phyloP scores from a whole-genome alignment of 352 stramenopile genomes.

The Peronospora tabacina region DNA sequence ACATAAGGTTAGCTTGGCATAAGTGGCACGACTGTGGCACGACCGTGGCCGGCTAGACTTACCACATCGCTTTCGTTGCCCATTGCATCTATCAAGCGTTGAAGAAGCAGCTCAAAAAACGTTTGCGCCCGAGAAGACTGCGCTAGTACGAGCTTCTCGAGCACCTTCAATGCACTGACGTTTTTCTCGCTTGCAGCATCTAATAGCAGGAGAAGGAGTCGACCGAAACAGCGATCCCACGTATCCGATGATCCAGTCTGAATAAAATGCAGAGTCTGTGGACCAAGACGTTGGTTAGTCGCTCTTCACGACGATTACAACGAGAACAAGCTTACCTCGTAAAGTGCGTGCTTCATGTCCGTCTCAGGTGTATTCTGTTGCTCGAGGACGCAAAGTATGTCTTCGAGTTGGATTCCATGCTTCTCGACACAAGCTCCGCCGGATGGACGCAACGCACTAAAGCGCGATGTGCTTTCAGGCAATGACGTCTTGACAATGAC shows the following conservation, averaged over 20 bases:
- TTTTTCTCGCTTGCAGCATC: conserved; percentile 43
- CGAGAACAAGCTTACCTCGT: conserved; percentile 30
- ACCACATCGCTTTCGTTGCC: conserved; percentile 37
- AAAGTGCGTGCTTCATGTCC: conserved; percentile 34
- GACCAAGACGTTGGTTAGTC: conserved; percentile 3
- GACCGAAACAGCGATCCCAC: conserved; percentile 39
- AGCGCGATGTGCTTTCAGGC: conserved; percentile 3
- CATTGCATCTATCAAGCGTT: conserved; percentile 45
- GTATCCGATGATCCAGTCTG: conserved; percentile 21
- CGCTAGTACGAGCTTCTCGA: conserved; percentile 37
- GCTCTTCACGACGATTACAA: neutral
- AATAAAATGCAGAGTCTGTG: conserved; percentile 31
- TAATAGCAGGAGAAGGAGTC: conserved; percentile 36
- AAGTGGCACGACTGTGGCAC: neutral
- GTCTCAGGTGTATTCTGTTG: conserved; percentile 43
- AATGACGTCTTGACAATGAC: neutral
- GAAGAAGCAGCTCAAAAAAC: conserved; percentile 53
- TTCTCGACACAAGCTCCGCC: conserved; percentile 8
- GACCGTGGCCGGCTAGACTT: conserved; percentile 10
- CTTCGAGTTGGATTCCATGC: conserved; percentile 27
- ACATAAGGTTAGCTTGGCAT: neutral
- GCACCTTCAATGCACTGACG: conserved; percentile 43
- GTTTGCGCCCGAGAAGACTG: conserved; percentile 37
- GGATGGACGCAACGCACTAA: conserved; percentile 7
- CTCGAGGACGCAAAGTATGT: conserved; percentile 32